phyloP scores from a whole-genome alignment of 2,329 filamentous ascomycete species.

The Sclerotinia spermophila region DNA sequence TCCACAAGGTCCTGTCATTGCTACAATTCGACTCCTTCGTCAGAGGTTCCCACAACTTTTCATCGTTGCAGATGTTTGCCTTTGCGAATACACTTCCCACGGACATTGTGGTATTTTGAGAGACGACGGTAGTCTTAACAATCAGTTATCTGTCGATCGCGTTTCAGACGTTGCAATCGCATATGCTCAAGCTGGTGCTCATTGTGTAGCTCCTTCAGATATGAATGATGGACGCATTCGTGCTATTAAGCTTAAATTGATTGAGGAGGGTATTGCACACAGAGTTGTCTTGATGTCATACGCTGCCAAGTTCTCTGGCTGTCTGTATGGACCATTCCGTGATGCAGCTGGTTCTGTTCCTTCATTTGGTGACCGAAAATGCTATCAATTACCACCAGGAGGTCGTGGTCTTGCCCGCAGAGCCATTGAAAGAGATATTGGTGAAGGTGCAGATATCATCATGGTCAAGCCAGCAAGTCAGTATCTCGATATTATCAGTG shows the following conservation, averaged over 20 bases:
- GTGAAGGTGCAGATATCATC: conserved; percentile 93
- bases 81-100: conserved; percentile 98
- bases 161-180: conserved; percentile 97
- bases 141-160: conserved; percentile 86
- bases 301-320: conserved; percentile 95
- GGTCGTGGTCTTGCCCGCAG: conserved; percentile 87
- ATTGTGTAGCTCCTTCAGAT: conserved; percentile 94
- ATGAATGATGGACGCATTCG: conserved; percentile 99
- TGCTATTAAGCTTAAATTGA: conserved; percentile 96
- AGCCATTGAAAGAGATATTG: conserved; percentile 85
- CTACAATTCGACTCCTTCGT: conserved; percentile 77
- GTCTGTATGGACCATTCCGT: conserved; percentile 93
- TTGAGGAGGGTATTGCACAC: conserved; percentile 90
- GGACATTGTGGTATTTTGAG: conserved; percentile 95
- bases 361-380: conserved; percentile 89
- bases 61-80: conserved; percentile 87
- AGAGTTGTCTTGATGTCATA: conserved; percentile 94
- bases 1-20: conserved; percentile 86
- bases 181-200: conserved; percentile 91
- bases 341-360: conserved; percentile 90
- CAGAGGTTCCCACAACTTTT: conserved; percentile 86
- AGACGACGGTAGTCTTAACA: conserved; percentile 90
- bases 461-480: conserved; percentile 98
- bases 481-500: conserved; percentile 95
- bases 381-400: conserved; percentile 93